phyloP scores from a whole-genome alignment of 371 early-diverging fungal species.

The Coemansia sp. region DNA sequence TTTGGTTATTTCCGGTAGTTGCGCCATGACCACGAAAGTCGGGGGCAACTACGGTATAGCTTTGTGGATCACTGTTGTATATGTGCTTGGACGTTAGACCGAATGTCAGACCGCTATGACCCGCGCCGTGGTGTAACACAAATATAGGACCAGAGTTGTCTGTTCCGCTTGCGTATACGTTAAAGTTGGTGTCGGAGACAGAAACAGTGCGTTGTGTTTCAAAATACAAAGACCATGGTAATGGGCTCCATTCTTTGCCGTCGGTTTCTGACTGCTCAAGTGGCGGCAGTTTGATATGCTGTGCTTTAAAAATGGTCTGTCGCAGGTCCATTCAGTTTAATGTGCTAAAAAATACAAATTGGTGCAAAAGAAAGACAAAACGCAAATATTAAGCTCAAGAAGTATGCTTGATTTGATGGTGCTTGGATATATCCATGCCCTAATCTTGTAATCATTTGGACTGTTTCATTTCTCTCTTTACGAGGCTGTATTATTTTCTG shows the following conservation, averaged over 20 bases:
- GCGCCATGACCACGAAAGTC: conserved; percentile 84
- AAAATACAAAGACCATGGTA: conserved; percentile 53
- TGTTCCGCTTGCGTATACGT: conserved; percentile 51
- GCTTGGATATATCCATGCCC: background rate
- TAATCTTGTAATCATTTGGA: too few relatives aligned
- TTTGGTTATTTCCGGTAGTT: conserved; percentile 23
- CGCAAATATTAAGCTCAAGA: background rate
- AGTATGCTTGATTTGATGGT: background rate
- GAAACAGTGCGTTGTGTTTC: conserved; percentile 36
- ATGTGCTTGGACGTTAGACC: conserved; percentile 63
- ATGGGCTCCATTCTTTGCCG: conserved; percentile 14
- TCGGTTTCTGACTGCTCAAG: background rate
- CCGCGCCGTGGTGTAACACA: conserved; percentile 91
- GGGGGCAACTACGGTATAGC: conserved; percentile 60
- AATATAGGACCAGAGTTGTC: conserved; percentile 62
- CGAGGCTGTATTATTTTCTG: background rate
- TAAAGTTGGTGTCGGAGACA: conserved; percentile 47
- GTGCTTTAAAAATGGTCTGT: background rate
- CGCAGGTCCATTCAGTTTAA: background rate
- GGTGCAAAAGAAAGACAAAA: background rate
- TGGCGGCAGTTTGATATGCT: background rate
- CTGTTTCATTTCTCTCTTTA: too few relatives aligned
- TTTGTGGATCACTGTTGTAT: conserved; percentile 45
- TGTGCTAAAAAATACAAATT: background rate
- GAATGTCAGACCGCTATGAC: conserved; percentile 77